phyloP scores from a whole-genome alignment of 148 eudicot species.

The Spergularia bocconei region DNA sequence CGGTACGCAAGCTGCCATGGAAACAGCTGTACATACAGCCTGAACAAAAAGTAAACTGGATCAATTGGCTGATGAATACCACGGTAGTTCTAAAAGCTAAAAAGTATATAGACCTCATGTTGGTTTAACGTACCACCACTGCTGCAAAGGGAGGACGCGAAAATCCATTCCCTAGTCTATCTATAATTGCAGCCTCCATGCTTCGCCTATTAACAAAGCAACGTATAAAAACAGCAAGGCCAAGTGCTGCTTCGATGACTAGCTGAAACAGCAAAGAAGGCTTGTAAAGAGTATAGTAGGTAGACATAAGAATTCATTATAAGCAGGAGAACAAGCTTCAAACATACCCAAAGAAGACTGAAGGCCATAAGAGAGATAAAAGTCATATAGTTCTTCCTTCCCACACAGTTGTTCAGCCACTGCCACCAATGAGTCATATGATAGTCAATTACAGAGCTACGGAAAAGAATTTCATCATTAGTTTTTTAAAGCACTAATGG shows the following conservation, averaged over 20 bases:
- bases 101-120: constrained; percentile 10
- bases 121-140: constrained; percentile 69
- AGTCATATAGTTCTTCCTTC: constrained; percentile 77
- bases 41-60: constrained; percentile 30
- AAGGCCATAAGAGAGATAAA: constrained; percentile 87
- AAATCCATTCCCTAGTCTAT: constrained; percentile 95
- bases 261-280: constrained; percentile 55
- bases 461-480: not conserved
- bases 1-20: constrained; percentile 87
- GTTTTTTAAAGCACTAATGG: not conserved
- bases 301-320: constrained; percentile 10
- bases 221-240: constrained; percentile 81
- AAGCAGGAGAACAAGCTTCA: constrained; percentile 9
- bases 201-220: constrained; percentile 73
- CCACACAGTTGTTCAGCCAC: constrained; percentile 99
- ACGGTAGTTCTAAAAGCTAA: not conserved
- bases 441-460: constrained; percentile 15
- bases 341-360: constrained; percentile 88
- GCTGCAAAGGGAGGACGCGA: constrained; percentile 91
- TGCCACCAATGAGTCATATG: constrained; percentile 33
- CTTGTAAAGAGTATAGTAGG: constrained; percentile 25
- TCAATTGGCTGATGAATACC: constrained; percentile 1
- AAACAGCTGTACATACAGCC: constrained; percentile 86
- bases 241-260: constrained; percentile 78
- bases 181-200: constrained; percentile 80